A percentile compares a stretch with the other conserved stretches of the same genome.
phyloP scores from a whole-genome alignment of 495 filamentous ascomycete species.

The Venustampulla echinocandica region DNA sequence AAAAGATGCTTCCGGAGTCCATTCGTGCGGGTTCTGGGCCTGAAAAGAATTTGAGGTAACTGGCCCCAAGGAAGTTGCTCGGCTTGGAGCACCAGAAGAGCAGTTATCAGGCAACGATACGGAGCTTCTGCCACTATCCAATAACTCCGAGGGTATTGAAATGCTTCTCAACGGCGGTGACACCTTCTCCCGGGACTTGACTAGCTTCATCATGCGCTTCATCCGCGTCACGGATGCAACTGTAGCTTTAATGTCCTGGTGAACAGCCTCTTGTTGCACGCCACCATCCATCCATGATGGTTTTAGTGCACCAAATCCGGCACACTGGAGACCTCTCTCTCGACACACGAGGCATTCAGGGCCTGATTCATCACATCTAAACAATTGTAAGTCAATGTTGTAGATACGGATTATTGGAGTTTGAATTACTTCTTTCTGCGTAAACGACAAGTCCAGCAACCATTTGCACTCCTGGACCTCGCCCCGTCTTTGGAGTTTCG shows the following conservation, averaged over 20 bases:
- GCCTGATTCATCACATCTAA: neutral
- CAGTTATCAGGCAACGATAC: neutral
- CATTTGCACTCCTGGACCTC: neutral
- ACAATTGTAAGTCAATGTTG: neutral
- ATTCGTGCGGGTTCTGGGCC: neutral
- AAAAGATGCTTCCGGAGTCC: neutral
- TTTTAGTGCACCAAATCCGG: conserved; percentile 2
- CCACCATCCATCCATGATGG: conserved; percentile 2
- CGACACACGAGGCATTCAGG: neutral
- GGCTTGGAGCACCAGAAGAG: neutral
- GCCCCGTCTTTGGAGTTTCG: neutral
- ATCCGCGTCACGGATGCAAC: conserved; percentile 2
- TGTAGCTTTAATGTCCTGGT: conserved; percentile 2
- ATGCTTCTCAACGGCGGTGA: neutral
- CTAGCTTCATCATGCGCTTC: conserved; percentile 3
- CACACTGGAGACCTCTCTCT: neutral
- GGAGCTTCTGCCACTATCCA: neutral
- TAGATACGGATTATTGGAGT: neutral
- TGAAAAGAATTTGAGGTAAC: neutral
- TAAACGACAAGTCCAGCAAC: conserved; percentile 2
- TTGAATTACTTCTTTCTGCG: conserved; percentile 1
- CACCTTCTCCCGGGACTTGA: neutral
- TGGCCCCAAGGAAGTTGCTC: neutral
- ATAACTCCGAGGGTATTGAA: neutral
- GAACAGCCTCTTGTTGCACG: neutral